A percentile compares a stretch with the other conserved stretches of the same genome.
Evolutionary conservation across 2,329 filamentous ascomycete genomes (phyloP).

Genomic region (Tolypocladium pustulatum): DNA sequence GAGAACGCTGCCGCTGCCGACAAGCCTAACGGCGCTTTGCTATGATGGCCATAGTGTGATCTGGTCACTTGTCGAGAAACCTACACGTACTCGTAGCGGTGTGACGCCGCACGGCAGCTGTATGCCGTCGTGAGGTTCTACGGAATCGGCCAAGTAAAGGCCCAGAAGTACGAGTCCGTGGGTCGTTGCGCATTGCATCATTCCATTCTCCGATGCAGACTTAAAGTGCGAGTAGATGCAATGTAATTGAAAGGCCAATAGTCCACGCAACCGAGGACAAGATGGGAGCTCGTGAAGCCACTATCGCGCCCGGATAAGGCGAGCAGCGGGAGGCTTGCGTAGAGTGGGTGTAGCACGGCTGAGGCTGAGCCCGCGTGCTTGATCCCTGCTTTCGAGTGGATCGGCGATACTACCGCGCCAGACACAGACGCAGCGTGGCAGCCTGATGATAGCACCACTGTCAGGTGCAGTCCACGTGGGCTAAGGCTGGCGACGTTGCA

Average conservation of each 20-base stretch:
- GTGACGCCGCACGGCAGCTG: background rate
- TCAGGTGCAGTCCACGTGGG: background rate
- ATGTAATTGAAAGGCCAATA: background rate
- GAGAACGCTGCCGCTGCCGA: background rate
- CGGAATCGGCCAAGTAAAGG: background rate
- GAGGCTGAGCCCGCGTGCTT: background rate
- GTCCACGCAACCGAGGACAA: background rate
- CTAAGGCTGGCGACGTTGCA: background rate
- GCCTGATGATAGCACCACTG: background rate
- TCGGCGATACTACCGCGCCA: background rate
- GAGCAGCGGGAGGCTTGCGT: background rate
- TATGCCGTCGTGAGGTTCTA: background rate
- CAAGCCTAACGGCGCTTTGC: background rate
- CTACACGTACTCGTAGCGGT: background rate
- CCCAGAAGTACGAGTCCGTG: background rate
- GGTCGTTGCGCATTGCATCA: background rate
- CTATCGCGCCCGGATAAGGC: background rate
- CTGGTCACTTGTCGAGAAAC: background rate
- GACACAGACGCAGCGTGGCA: background rate
- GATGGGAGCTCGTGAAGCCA: background rate
- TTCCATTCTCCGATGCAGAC: background rate
- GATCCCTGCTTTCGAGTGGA: background rate
- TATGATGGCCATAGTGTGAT: background rate
- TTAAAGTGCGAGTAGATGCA: background rate
- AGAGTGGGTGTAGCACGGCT: background rate